Evolutionary conservation across 805 yeast genomes (phyloP), one percentile per base, ranked within the genome.

Genomic region (Zygosaccharomyces bailii): DNA sequence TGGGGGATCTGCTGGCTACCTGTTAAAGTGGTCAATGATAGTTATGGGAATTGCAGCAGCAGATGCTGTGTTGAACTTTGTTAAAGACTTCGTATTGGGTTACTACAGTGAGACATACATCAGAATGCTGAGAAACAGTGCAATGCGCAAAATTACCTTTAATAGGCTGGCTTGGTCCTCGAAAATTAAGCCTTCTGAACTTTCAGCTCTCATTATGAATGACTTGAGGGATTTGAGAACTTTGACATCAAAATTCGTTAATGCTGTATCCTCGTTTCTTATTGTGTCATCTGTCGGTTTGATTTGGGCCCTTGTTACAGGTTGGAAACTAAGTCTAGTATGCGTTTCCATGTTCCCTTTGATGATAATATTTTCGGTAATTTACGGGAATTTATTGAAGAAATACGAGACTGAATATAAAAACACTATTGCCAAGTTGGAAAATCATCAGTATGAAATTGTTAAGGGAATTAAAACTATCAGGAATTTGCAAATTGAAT

Each of bases 291-390:
- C 69, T 0, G 63, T 80, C 20, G 95, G 96, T 3, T 49, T 82
- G 4, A 67, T 79, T 5, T 93, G 97, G 97, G 80, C 96, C 0
- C 49, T 88, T 1, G 73, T 72, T 0, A 60, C 73, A 8, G 96
- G 96, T 0, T 93, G 98, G 98, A 85, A 83, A 55, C 67, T 93
- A 33, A 78, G 96, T 1, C 66, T 91, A 7, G 93, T 87, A 1
- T 95, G 96, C 1, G 55, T 90, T 8, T 74, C 96, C 0, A 71
- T 89, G 61, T 73, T 85, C 10, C 95, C 96, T 0, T 50, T 80
- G 9, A 79, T 86, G 40, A 54, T 77, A 0, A 19, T 76, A 0
- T 56, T 79, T 1, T 75, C 90, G 2, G 63, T 68, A 0, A 35
- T 70, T 0, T 86, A 79, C 60, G 79, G 86, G 5, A 48, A 58